phyloP scores from a whole-genome alignment of 768 basidiomycete species.

The Termitomyces sp. region DNA sequence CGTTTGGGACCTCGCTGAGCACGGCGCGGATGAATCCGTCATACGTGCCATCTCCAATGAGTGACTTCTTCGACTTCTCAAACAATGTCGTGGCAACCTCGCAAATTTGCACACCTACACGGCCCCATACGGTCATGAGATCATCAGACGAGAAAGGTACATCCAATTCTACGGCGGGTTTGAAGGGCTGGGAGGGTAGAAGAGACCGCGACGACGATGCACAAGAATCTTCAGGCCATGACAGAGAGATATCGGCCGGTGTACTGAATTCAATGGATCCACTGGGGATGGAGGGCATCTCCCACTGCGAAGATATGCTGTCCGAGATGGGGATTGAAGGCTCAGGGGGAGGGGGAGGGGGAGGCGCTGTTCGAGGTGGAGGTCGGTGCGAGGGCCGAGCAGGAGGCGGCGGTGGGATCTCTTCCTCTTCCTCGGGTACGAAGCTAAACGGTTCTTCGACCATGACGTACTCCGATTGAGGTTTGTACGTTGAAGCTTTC shows the following conservation, averaged over 20 bases:
- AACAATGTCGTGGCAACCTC: slow-evolving; percentile 62
- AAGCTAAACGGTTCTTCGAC: slow-evolving; percentile 45
- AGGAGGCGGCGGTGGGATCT: slow-evolving; percentile 41
- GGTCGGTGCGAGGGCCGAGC: slow-evolving; percentile 34
- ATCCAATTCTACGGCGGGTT: slow-evolving; percentile 22
- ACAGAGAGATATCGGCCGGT: slow-evolving; percentile 44
- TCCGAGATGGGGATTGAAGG: slow-evolving; percentile 24
- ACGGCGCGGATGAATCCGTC: slow-evolving; percentile 71
- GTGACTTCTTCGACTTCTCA: slow-evolving; percentile 70
- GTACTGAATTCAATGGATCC: slow-evolving; percentile 47
- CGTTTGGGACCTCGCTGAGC: slow-evolving; percentile 61
- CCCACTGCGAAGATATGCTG: slow-evolving; percentile 53
- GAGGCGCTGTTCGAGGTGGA: slow-evolving; percentile 30
- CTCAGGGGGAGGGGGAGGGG: slow-evolving; percentile 20
- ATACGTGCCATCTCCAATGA: slow-evolving; percentile 84
- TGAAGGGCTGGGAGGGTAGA: slow-evolving; percentile 3
- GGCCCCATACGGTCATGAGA: slow-evolving; percentile 63
- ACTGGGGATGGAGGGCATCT: slow-evolving; percentile 55
- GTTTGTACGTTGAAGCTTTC: slow-evolving; percentile 20
- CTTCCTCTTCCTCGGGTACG: slow-evolving; percentile 27
- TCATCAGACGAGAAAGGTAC: slow-evolving; percentile 52
- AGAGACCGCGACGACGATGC: slow-evolving; percentile 20
- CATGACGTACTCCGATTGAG: slow-evolving; percentile 55
- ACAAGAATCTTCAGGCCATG: slow-evolving; percentile 60
- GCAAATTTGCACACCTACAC: slow-evolving; percentile 70